These are phyloP conservation scores for Linanthus parryae DNA, from an alignment of 148 eudicot species.

Conservation along the genomic window DNA sequence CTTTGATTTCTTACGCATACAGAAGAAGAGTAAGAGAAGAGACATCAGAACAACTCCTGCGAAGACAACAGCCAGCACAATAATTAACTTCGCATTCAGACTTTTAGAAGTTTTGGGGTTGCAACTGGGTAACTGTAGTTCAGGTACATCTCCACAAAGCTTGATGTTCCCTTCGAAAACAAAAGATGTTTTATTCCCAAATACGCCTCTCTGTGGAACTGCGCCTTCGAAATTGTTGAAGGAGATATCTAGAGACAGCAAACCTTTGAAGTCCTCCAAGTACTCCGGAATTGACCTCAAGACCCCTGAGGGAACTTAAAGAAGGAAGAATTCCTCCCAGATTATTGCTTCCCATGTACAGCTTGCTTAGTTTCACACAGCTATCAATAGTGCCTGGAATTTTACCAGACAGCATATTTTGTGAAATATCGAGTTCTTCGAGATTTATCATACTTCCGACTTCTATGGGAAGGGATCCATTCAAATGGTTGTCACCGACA, in stretches of 20 bases:
- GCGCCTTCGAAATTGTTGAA: conserved; percentile 24
- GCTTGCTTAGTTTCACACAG: conserved; percentile 3
- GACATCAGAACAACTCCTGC: neutral
- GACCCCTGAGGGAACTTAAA: conserved; percentile 4
- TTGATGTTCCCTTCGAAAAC: conserved; percentile 7
- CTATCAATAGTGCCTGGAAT: conserved; percentile 16
- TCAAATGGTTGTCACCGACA: conserved; percentile 3
- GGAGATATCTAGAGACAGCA: conserved; percentile 18
- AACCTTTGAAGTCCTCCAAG: neutral
- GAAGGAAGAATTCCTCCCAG: conserved; percentile 18
- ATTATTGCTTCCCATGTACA: conserved; percentile 9
- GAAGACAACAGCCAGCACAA: neutral
- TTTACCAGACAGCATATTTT: conserved; percentile 17
- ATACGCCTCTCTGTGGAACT: conserved; percentile 19
- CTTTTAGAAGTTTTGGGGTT: neutral
- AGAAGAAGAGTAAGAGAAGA: neutral
- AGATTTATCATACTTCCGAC: conserved; percentile 16
- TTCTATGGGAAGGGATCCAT: conserved; percentile 15
- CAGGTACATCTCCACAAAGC: conserved; percentile 21
- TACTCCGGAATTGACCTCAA: conserved; percentile 15
- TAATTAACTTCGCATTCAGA: neutral
- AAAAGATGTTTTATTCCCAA: conserved; percentile 6
- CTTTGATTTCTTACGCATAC: neutral
- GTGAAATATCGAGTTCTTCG: neutral
- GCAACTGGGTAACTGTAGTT: conserved; percentile 13